Conservation (phyloP, 495 filamentous ascomycete species). For the Aspergillus nanangensis region DNA sequence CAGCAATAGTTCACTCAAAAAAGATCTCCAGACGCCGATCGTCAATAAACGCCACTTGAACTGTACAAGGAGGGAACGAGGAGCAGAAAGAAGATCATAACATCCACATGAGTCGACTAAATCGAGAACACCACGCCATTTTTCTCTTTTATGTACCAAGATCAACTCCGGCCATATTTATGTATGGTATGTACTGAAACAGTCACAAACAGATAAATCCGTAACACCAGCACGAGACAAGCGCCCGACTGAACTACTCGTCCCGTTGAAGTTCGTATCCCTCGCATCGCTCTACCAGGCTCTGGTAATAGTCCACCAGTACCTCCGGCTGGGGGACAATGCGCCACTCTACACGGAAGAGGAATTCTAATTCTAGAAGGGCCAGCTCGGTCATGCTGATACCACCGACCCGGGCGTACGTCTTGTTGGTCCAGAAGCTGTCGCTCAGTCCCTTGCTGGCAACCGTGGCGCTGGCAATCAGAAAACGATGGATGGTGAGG, state of each 20-base stretch:
- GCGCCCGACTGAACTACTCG: neutral
- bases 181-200: constrained; percentile 12
- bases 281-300: constrained; percentile 68
- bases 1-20: neutral
- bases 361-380: constrained; percentile 88
- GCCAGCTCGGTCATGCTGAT: constrained; percentile 85
- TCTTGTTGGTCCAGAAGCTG: constrained; percentile 95
- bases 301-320: constrained; percentile 86
- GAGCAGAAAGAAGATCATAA: neutral
- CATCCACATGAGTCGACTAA: neutral
- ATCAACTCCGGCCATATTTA: constrained; percentile 12
- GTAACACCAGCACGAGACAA: neutral
- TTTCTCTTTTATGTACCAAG: constrained; percentile 8
- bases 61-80: constrained; percentile 1
- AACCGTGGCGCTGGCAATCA: constrained; percentile 93
- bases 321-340: constrained; percentile 95
- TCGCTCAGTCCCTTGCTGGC: constrained; percentile 95
- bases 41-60: neutral
- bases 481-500: constrained; percentile 92
- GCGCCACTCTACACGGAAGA: constrained; percentile 88
- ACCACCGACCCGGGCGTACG: constrained; percentile 89
- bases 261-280: constrained; percentile 50
- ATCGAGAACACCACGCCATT: neutral
- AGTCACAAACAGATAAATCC: neutral
- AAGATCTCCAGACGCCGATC: constrained; percentile 9